A percentile compares a stretch with the other conserved stretches of the same genome.
These are phyloP conservation scores for Penicillium brasilianum DNA, from an alignment of 2,329 filamentous ascomycete genomes.

Conservation along the genomic window DNA sequence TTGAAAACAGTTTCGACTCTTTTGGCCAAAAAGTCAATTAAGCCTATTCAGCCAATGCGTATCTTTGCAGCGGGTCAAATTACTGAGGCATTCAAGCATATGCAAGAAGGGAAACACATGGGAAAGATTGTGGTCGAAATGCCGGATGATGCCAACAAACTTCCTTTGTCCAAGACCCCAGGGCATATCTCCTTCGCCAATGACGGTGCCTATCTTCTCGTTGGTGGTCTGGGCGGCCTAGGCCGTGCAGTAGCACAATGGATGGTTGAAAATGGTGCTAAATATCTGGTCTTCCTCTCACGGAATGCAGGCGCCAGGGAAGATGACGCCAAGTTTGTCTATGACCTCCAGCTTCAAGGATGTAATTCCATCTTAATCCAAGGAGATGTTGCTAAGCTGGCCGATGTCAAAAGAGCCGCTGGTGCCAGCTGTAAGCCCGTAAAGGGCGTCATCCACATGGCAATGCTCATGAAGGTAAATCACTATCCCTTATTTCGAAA, in stretches of 20 bases:
- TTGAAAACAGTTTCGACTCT: not conserved
- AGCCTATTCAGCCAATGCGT: slow-evolving; percentile 29
- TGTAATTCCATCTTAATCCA: slow-evolving; percentile 5
- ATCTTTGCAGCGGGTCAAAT: slow-evolving; percentile 35
- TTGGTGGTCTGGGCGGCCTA: slow-evolving; percentile 23
- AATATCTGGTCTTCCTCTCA: slow-evolving; percentile 17
- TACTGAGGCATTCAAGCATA: slow-evolving; percentile 48
- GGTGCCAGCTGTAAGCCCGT: slow-evolving; percentile 3
- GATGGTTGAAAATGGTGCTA: slow-evolving; percentile 24
- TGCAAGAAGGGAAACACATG: slow-evolving; percentile 53
- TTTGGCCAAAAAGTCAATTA: slow-evolving; percentile 1
- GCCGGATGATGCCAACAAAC: not conserved
- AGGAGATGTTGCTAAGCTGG: slow-evolving; percentile 7
- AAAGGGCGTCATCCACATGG: slow-evolving; percentile 16
- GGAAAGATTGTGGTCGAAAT: slow-evolving; percentile 50
- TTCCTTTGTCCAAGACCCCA: not conserved
- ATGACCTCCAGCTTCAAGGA: slow-evolving; percentile 15
- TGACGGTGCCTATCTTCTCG: slow-evolving; percentile 12
- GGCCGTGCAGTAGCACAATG: slow-evolving; percentile 17
- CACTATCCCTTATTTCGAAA: not conserved
- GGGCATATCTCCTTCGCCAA: not conserved
- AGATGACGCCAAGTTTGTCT: slow-evolving; percentile 7
- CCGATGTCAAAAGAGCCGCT: slow-evolving; percentile 7
- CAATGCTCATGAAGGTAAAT: slow-evolving; percentile 11
- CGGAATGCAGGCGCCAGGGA: not conserved